Percentiles rank a stretch among this genome's conserved stretches.
Conservation (phyloP, 257 asterid genomes). For the Solanum chiquidenum region DNA sequence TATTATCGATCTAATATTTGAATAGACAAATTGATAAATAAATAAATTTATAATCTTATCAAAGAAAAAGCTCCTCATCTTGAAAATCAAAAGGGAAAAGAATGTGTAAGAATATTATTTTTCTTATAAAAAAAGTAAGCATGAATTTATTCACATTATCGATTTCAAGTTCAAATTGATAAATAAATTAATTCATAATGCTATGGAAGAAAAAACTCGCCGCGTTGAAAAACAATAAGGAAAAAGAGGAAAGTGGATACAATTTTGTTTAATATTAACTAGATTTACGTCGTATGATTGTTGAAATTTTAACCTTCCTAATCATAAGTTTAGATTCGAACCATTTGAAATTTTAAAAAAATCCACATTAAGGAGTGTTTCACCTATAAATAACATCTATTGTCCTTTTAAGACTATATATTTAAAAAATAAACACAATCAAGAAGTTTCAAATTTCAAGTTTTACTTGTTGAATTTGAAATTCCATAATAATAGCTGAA, state of each 20-base stretch:
- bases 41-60: not conserved
- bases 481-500: not conserved
- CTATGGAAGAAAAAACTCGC: not conserved
- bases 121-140: no score
- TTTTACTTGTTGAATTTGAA: not conserved
- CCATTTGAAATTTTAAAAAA: rapidly evolving
- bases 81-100: not conserved
- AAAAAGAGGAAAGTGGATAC: not conserved
- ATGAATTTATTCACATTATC: no score
- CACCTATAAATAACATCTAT: not conserved
- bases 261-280: not conserved
- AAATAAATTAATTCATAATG: not conserved
- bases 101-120: no score
- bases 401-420: not conserved
- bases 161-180: no score
- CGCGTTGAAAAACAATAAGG: not conserved
- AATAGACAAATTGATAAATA: not conserved
- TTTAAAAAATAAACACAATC: not conserved
- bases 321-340: not conserved
- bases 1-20: not conserved
- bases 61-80: not conserved
- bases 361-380: not conserved
- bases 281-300: not conserved
- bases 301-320: not conserved
- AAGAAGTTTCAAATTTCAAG: not conserved